Evolutionary conservation across 129 eudicot genomes (phyloP).

Genomic region (Apium graveolens): DNA sequence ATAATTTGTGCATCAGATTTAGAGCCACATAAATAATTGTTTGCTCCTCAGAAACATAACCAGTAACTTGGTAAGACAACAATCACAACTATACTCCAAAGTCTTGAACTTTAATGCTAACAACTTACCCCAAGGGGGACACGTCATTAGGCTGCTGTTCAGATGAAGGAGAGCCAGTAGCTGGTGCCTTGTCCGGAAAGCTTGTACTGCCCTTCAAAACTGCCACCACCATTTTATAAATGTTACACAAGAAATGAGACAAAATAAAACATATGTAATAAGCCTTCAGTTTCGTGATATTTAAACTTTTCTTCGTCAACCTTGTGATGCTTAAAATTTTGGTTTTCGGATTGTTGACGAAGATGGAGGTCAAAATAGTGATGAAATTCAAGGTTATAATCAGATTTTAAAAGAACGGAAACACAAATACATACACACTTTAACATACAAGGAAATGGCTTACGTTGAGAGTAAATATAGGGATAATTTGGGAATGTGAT

Average conservation of each 20-base stretch:
- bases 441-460: too few species aligned
- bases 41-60: background rate
- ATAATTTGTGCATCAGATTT: background rate
- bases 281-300: background rate
- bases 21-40: background rate
- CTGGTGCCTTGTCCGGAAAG: constrained; percentile 60
- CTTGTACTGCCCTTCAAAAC: constrained; percentile 76
- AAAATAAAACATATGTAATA: background rate
- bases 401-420: too few species aligned
- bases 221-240: constrained; percentile 27
- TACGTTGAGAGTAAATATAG: too few species aligned
- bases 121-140: constrained; percentile 58
- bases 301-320: background rate
- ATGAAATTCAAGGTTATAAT: too few species aligned
- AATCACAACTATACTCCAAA: constrained; percentile 1
- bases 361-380: too few species aligned
- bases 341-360: too few species aligned
- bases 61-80: background rate
- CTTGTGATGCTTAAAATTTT: too few species aligned
- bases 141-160: constrained; percentile 72
- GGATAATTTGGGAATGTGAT: too few species aligned
- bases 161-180: constrained; percentile 37
- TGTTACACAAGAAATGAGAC: background rate
- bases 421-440: too few species aligned
- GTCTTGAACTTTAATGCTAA: background rate